Percentiles rank a stretch among this genome's conserved stretches.
Conservation (phyloP, 305 asterid genomes). For the Galium porrigens region DNA sequence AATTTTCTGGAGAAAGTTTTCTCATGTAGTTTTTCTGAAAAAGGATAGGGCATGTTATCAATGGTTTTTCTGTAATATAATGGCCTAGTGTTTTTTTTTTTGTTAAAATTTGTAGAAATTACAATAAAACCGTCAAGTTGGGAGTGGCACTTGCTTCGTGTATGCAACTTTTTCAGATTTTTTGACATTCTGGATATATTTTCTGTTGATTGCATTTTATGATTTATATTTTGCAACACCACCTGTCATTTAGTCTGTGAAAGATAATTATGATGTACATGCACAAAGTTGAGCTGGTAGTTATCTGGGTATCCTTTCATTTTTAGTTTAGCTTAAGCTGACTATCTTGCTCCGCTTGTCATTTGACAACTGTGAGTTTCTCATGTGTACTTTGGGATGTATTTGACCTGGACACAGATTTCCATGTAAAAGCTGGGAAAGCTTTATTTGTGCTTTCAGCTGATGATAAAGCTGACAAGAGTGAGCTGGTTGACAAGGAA, state of each 20-base stretch:
- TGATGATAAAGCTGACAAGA: slow-evolving; percentile 22
- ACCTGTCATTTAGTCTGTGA: background rate
- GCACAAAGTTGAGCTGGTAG: background rate
- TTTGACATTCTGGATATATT: background rate
- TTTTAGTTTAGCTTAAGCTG: background rate
- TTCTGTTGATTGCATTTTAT: background rate
- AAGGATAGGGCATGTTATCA: background rate
- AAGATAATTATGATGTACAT: background rate
- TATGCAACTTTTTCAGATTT: background rate
- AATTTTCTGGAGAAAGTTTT: slow-evolving; percentile 2
- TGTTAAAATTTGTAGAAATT: background rate
- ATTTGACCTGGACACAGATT: slow-evolving; percentile 33
- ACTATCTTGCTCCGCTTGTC: background rate
- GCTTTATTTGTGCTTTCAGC: slow-evolving; percentile 41
- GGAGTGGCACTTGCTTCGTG: background rate
- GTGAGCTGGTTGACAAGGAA: slow-evolving; percentile 36
- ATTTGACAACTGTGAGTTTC: background rate
- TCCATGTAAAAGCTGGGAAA: slow-evolving; percentile 45
- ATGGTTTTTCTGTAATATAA: background rate
- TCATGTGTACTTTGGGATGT: background rate
- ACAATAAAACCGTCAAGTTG: background rate
- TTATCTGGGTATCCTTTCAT: background rate
- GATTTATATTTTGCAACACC: background rate
- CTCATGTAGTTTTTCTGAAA: background rate
- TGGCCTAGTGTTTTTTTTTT: background rate